These are phyloP conservation scores for Trichoderma virens DNA, from an alignment of 495 filamentous ascomycete species.

Conservation along the genomic window DNA sequence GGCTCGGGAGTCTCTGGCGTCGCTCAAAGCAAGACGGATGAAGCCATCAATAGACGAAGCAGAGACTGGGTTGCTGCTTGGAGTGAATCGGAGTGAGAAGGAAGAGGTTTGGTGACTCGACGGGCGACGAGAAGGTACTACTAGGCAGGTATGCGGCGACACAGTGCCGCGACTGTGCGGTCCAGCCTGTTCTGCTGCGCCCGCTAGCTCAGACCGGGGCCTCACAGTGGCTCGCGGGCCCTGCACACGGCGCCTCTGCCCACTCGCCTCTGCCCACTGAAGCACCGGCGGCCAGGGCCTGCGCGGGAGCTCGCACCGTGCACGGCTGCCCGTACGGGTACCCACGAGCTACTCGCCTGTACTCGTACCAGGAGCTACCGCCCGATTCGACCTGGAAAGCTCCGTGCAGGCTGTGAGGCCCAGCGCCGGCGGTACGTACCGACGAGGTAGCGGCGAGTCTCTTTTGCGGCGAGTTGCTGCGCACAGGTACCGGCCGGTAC, in stretches of 20 bases:
- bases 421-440: background rate
- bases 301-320: slow-evolving; percentile 2
- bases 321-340: background rate
- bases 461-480: no score
- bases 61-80: background rate
- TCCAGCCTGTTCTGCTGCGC: slow-evolving; percentile 3
- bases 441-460: background rate
- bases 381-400: no score
- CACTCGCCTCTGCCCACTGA: no score
- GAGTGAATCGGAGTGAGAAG: background rate
- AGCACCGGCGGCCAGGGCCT: background rate
- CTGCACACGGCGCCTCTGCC: background rate
- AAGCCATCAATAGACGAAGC: background rate
- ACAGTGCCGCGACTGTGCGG: background rate
- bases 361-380: no score
- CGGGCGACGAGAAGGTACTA: background rate
- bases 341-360: background rate
- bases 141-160: background rate
- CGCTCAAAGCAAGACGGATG: background rate
- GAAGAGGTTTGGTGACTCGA: slow-evolving; percentile 5
- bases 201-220: background rate
- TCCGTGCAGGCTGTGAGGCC: no score
- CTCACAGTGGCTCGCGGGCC: background rate
- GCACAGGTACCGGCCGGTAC: no score
- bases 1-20: background rate